Evolutionary conservation across 2,329 filamentous ascomycete species (phyloP), one percentile per base, ranked within the genome.

Genomic region (Aspergillus niger): DNA sequence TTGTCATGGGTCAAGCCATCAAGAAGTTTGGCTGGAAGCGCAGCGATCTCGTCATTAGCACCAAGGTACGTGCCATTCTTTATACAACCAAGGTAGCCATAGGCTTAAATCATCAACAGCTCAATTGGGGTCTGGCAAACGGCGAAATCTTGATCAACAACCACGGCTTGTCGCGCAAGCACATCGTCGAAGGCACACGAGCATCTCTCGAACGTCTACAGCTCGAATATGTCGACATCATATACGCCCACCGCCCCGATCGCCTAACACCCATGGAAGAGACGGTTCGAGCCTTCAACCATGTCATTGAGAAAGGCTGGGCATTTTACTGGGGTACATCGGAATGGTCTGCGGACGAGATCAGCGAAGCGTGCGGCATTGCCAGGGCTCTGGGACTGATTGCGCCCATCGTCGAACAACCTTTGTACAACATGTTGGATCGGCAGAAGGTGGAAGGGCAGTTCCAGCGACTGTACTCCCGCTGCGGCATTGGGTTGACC

Each of bases 311-410:
- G 70, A 81, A 81, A 0, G 89, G 89, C 58, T 86, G 89, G 77
- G 85, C 86, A 2, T 85, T 91, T 65, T 90, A 90, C 79, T 90
- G 87, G 87, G 88, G 86, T 53, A 90, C 87, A 0, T 89, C 85
- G 1, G 86, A 89, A 74, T 90, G 88, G 87, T 83, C 81, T 64
- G 85, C 87, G 39, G 84, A 86, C 59, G 88, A 90, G 75, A 89
- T 90, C 68, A 82, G 83, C 11, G 81, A 85, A 65, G 88, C 88
- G 0, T 86, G 84, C 79, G 79, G 84, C 13, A 80, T 85, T 62
- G 87, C 87, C 22, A 84, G 87, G 63, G 80, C 81, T 58, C 80
- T 89, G 4, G 80, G 82, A 17, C 77, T 90, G 48, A 83, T 89
- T 64, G 86, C 84, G 17, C 72, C 72, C 2, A 66, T 73, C 13